phyloP scores from a whole-genome alignment of 2,329 filamentous ascomycete genomes.

The Colletotrichum euphorbiae region DNA sequence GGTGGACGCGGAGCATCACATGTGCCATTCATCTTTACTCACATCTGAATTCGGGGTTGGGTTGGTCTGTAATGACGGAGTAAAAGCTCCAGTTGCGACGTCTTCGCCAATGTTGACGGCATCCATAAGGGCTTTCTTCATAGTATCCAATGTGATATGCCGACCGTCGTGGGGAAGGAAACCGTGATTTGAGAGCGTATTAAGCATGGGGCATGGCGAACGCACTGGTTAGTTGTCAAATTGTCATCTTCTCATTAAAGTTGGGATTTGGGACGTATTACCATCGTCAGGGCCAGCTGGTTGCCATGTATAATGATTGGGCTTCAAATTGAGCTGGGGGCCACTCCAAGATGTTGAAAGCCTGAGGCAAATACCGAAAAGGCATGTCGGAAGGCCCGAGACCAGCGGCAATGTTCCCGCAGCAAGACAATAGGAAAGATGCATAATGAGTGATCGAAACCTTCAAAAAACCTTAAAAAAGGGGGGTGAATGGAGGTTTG shows the following conservation, averaged over 20 bases:
- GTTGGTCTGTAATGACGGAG: constrained; percentile 54
- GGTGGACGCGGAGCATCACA: too few species aligned
- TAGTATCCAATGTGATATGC: constrained; percentile 52
- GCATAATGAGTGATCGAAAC: background rate
- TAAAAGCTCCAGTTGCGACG: constrained; percentile 55
- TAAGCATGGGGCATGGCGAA: constrained; percentile 63
- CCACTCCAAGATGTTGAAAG: background rate
- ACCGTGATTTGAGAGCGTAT: constrained; percentile 62
- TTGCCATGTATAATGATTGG: constrained; percentile 10
- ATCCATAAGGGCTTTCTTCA: constrained; percentile 51
- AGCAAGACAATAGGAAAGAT: background rate
- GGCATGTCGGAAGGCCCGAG: background rate
- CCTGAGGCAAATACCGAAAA: background rate
- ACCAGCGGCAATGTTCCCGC: background rate
- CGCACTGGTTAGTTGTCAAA: constrained; percentile 44
- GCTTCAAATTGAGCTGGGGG: background rate
- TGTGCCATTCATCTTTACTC: fast-evolving
- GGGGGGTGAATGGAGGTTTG: too few species aligned
- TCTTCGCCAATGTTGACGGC: constrained; percentile 57
- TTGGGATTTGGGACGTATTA: background rate
- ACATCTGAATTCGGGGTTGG: constrained; percentile 54
- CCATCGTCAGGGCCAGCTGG: constrained; percentile 9
- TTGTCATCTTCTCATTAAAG: background rate
- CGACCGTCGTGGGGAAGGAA: constrained; percentile 60
- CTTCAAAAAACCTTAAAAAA: too few species aligned